phyloP scores from a whole-genome alignment of 805 yeast genomes.

The Millerozyma acaciae region DNA sequence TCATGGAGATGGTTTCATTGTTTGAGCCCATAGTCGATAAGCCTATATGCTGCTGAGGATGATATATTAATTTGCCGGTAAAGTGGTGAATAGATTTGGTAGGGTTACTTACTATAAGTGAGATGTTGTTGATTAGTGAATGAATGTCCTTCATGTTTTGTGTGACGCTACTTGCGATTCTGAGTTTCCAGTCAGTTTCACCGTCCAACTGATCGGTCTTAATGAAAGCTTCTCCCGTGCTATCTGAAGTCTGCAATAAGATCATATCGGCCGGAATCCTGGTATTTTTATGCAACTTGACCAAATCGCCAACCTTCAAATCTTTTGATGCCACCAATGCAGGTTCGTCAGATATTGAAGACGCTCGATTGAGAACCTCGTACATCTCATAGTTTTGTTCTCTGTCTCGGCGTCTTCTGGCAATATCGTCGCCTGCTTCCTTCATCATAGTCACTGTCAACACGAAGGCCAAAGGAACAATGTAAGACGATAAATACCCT shows the following conservation, averaged over 20 bases:
- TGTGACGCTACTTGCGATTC: slow-evolving; percentile 72
- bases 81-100: slow-evolving; percentile 79
- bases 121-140: slow-evolving; percentile 47
- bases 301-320: slow-evolving; percentile 82
- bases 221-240: slow-evolving; percentile 82
- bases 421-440: slow-evolving; percentile 92
- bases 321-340: slow-evolving; percentile 47
- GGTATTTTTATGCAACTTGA: slow-evolving; percentile 71
- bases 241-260: slow-evolving; percentile 76
- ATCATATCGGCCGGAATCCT: slow-evolving; percentile 94
- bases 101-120: slow-evolving; percentile 74
- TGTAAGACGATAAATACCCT: slow-evolving; percentile 88
- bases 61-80: slow-evolving; percentile 65
- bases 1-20: slow-evolving; percentile 57
- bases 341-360: slow-evolving; percentile 19
- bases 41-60: slow-evolving; percentile 24
- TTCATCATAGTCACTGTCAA: slow-evolving; percentile 89
- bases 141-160: slow-evolving; percentile 51
- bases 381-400: slow-evolving; percentile 85
- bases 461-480: slow-evolving; percentile 93
- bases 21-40: slow-evolving; percentile 13
- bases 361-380: slow-evolving; percentile 51
- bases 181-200: slow-evolving; percentile 97
- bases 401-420: slow-evolving; percentile 81
- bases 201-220: slow-evolving; percentile 98